Evolutionary conservation across 148 eudicot genomes (phyloP).

Genomic region (Chenopodium berlandieri): DNA sequence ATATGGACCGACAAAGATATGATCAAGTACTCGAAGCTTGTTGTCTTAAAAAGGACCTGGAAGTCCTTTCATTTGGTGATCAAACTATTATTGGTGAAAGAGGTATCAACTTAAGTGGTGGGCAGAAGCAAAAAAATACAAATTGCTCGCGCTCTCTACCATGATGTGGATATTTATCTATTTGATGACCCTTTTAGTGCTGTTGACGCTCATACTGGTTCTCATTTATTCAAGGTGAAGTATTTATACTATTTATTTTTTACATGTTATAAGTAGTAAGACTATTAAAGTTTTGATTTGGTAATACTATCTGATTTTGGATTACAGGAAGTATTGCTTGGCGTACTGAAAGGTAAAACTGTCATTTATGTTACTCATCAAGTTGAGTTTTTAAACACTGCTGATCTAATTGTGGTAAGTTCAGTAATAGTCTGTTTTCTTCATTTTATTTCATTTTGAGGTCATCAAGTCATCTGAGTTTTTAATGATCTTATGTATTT

Average conservation of each 20-base stretch:
- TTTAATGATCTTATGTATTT: not conserved
- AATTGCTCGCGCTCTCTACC: constrained; percentile 25
- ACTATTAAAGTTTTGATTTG: too few relatives aligned
- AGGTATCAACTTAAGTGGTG: constrained; percentile 22
- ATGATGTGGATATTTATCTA: constrained; percentile 18
- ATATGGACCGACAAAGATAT: constrained; percentile 33
- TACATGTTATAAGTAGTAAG: too few relatives aligned
- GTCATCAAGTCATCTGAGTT: not conserved
- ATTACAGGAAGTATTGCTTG: constrained; percentile 13
- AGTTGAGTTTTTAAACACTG: constrained; percentile 12
- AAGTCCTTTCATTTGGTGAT: constrained; percentile 46
- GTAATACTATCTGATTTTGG: not conserved
- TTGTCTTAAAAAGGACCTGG: constrained; percentile 40
- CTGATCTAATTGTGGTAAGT: constrained; percentile 14
- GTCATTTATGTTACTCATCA: constrained; percentile 25
- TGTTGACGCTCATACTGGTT: constrained; percentile 47
- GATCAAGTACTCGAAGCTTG: constrained; percentile 49
- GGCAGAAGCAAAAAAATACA: constrained; percentile 22
- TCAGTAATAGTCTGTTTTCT: not conserved
- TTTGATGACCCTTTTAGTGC: constrained; percentile 43
- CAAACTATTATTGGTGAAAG: constrained; percentile 51
- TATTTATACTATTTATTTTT: not conserved
- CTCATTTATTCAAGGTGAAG: constrained; percentile 36
- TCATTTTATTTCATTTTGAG: not conserved
- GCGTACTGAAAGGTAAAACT: constrained; percentile 1